Evolutionary conservation across 352 stramenopile genomes (phyloP), one percentile per base, ranked within the genome.

Genomic region (Globisporangium emineosum): DNA sequence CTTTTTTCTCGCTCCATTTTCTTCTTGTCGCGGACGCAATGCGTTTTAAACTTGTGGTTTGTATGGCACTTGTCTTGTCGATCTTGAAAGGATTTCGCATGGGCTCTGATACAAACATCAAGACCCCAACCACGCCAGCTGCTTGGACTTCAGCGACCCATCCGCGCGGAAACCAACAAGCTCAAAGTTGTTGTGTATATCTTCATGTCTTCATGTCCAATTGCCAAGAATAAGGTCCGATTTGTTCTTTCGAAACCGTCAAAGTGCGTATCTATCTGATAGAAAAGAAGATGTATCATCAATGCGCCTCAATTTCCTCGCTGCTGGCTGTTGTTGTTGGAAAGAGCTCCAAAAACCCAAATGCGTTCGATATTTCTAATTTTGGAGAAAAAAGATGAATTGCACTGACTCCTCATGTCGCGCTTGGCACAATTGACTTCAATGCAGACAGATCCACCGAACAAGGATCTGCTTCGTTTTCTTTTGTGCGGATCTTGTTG

Each of bases 361-460:
- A 45, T 45, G 37, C 37, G 37, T 45, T 42, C 30, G 25, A 55
- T 21, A 55, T 55, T 55, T 55, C 49, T 55, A 55, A 37, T 51
- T 47, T 60, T 35, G 9, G 13, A 30, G 53, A 60, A 60, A 60
- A 60, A 19, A 33, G 53, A 60, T 60, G 53, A n/a, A 43, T 49
- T 49, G 55, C 27, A 53, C 55, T 61, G 55, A 60, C 55, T 60
- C 55, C 25, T 43, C 55, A 47, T 59, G 37, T 61, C 33, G 23
- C 55, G 21, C 37, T 35, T 23, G 10, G 54, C 54, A 17, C 35
- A 43, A 7, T n/a, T n/a, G n/a, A 47, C 53, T 60, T 60, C 53
- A 60, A 60, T 35, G 37, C 35, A 60, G 53, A 59, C 53, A 30
- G 35, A 50, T 51, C 37, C 37, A n/a, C 37, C 37, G 15, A 45